phyloP scores from a whole-genome alignment of 2,329 filamentous ascomycete genomes.

The Stemphylium vesicarium region DNA sequence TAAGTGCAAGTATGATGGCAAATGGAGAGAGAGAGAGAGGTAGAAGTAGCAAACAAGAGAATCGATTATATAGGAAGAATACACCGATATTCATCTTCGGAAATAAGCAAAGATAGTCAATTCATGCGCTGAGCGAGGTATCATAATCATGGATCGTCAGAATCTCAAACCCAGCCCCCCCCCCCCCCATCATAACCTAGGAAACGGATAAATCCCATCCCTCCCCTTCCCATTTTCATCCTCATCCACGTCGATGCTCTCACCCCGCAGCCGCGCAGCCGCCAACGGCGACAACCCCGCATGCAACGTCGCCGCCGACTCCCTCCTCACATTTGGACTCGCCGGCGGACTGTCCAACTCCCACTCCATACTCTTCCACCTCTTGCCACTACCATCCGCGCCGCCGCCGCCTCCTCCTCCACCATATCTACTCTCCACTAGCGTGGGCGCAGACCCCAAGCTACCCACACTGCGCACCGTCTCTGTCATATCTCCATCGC shows the following conservation, averaged over 20 bases:
- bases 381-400: not conserved
- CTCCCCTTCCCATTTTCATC: constrained; percentile 9
- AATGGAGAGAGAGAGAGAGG: too few relatives aligned
- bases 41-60: too few relatives aligned
- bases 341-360: constrained; percentile 26
- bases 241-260: not conserved
- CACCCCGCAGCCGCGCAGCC: constrained; percentile 33
- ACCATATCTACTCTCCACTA: constrained; percentile 37
- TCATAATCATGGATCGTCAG: too few relatives aligned
- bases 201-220: constrained; percentile 38
- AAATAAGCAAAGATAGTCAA: too few relatives aligned
- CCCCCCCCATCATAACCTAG: constrained; percentile 11
- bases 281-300: constrained; percentile 34
- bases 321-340: constrained; percentile 28
- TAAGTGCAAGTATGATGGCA: too few relatives aligned
- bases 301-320: constrained; percentile 30
- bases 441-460: constrained; percentile 41
- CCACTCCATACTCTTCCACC: constrained; percentile 32
- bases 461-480: constrained; percentile 43
- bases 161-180: too few relatives aligned
- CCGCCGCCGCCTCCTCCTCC: too few relatives aligned
- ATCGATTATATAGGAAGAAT: too few relatives aligned
- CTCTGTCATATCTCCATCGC: constrained; percentile 39
- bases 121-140: too few relatives aligned
- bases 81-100: too few relatives aligned